Conservation (phyloP, 306 rosid species). For the Castanea mollissima region DNA sequence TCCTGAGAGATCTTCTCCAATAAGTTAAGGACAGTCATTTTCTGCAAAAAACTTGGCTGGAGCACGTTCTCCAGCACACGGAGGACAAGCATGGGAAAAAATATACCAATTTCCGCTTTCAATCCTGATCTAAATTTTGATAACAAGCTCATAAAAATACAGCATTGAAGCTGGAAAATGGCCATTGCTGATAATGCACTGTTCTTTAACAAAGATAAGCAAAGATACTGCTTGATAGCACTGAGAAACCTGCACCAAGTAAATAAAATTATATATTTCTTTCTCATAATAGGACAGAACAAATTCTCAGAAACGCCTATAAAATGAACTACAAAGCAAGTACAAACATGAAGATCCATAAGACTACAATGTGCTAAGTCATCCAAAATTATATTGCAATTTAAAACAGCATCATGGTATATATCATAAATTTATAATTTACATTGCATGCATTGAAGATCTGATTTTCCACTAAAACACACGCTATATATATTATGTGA, state of each 20-base stretch:
- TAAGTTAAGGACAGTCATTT: conserved; percentile 91
- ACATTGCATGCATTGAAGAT: background rate
- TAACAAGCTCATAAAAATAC: conserved; percentile 79
- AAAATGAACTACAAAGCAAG: background rate
- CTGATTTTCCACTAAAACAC: background rate
- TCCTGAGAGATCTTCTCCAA: conserved; percentile 90
- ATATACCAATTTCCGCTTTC: conserved; percentile 95
- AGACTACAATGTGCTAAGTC: background rate
- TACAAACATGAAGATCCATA: background rate
- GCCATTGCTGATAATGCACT: conserved; percentile 95
- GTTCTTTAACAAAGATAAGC: conserved; percentile 91
- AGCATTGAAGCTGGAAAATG: conserved; percentile 96
- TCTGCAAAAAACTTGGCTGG: conserved; percentile 97
- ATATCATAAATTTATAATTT: background rate
- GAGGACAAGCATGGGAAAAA: conserved; percentile 95
- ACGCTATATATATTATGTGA: background rate
- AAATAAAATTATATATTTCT: conserved; percentile 27
- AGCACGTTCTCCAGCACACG: conserved; percentile 98
- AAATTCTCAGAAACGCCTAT: background rate
- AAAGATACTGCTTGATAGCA: conserved; percentile 88
- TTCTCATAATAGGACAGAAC: conserved; percentile 11
- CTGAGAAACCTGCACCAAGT: conserved; percentile 74
- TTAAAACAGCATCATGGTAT: background rate
- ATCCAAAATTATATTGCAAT: background rate
- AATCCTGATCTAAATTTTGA: conserved; percentile 86